These are phyloP conservation scores for Talaromyces thailandensis DNA, from an alignment of 495 filamentous ascomycete species.

Conservation along the genomic window DNA sequence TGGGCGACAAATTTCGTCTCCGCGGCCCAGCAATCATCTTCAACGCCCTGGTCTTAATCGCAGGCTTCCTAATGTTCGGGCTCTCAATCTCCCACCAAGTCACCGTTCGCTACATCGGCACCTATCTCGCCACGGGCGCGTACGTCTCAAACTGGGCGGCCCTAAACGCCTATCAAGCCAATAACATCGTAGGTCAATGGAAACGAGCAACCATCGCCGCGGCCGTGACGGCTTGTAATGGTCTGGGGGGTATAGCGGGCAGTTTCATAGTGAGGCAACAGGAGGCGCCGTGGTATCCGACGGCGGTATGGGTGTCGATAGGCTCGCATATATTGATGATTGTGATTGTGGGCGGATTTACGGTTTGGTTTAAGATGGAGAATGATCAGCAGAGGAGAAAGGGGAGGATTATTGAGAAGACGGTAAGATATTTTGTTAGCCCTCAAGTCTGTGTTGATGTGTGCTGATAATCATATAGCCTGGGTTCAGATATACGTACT, in stretches of 20 bases:
- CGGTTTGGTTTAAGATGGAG: conserved; percentile 50
- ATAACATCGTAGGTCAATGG: conserved; percentile 68
- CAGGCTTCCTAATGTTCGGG: conserved; percentile 66
- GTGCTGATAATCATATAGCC: conserved; percentile 11
- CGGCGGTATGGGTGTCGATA: conserved; percentile 65
- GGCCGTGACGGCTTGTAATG: conserved; percentile 60
- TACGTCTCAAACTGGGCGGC: conserved; percentile 79
- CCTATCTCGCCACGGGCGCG: conserved; percentile 66
- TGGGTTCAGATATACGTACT: conserved; percentile 46
- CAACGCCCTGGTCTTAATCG: conserved; percentile 63
- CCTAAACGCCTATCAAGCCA: conserved; percentile 62
- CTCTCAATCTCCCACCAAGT: conserved; percentile 50
- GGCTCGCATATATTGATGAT: conserved; percentile 64
- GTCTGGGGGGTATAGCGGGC: conserved; percentile 66
- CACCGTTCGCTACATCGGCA: conserved; percentile 62
- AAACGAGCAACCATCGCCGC: conserved; percentile 66
- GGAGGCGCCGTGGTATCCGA: conserved; percentile 61
- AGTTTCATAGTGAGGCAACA: conserved; percentile 61
- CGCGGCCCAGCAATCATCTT: conserved; percentile 64
- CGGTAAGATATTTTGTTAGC: conserved; percentile 24
- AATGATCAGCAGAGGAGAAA: conserved; percentile 45
- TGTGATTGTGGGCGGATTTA: conserved; percentile 47
- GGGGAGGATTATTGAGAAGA: conserved; percentile 43
- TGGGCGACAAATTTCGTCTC: conserved; percentile 56
- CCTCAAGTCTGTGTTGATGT: not conserved